Conservation (phyloP, 1,139 yeast genomes). For the Arxiozyma slooffiae region DNA sequence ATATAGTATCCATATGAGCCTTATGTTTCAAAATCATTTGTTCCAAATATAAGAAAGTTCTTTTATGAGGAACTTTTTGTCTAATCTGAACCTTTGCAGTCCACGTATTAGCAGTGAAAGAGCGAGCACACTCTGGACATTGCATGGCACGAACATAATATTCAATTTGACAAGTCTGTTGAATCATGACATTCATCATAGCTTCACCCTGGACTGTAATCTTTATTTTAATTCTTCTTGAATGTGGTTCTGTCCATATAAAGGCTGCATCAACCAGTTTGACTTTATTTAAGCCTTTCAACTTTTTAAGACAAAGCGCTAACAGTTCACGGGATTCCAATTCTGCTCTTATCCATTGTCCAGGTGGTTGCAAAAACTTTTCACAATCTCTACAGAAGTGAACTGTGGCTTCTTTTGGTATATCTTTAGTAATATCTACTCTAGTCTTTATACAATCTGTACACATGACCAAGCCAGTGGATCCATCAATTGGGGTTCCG, state of each 20-base stretch:
- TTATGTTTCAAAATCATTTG: slow-evolving; percentile 86
- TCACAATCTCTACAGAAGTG: slow-evolving; percentile 97
- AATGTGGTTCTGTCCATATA: slow-evolving; percentile 98
- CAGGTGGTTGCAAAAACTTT: slow-evolving; percentile 87
- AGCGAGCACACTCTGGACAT: slow-evolving; percentile 97
- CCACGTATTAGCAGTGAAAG: slow-evolving; percentile 95
- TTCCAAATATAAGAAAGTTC: slow-evolving; percentile 89
- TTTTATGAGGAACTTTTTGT: slow-evolving; percentile 95
- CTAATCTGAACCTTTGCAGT: slow-evolving; percentile 93
- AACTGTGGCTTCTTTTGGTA: slow-evolving; percentile 86
- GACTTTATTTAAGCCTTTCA: slow-evolving; percentile 81
- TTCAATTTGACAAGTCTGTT: slow-evolving; percentile 92
- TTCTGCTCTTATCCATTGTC: slow-evolving; percentile 84
- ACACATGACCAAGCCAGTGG: slow-evolving; percentile 90
- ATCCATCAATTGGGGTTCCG: slow-evolving; percentile 97
- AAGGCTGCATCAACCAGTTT: slow-evolving; percentile 88
- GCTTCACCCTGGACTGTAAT: slow-evolving; percentile 96
- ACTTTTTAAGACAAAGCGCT: slow-evolving; percentile 77
- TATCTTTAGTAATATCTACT: slow-evolving; percentile 89
- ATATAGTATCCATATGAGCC: slow-evolving; percentile 89
- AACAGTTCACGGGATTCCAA: slow-evolving; percentile 85
- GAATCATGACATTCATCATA: slow-evolving; percentile 79
- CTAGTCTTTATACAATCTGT: slow-evolving; percentile 91
- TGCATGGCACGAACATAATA: slow-evolving; percentile 91
- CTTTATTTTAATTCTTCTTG: slow-evolving; percentile 83